These are phyloP conservation scores for Xylariaceae sp. DNA, from an alignment of 2,329 filamentous ascomycete genomes.

Conservation along the genomic window DNA sequence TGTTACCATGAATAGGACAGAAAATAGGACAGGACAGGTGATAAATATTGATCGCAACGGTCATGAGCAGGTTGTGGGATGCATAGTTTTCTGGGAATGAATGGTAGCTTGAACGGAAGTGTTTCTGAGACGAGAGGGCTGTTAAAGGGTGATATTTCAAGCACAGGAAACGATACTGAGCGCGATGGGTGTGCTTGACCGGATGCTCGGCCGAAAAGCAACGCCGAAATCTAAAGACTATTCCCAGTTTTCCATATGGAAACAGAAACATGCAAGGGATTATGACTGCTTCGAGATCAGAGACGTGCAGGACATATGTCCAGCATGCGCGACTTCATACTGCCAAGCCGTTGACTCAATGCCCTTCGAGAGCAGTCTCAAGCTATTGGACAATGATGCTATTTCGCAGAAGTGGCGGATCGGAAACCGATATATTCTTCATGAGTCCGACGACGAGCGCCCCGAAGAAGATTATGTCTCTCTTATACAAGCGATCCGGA, in stretches of 20 bases:
- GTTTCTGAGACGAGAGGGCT: background rate
- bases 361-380: conserved; percentile 26
- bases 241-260: background rate
- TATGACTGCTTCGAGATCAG: conserved; percentile 23
- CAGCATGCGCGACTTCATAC: conserved; percentile 27
- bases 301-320: conserved; percentile 25
- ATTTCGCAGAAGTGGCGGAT: conserved; percentile 26
- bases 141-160: background rate
- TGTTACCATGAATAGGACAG: too few relatives aligned
- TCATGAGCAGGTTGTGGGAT: too few relatives aligned
- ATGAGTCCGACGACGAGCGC: conserved; percentile 21
- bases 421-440: conserved; percentile 25
- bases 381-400: conserved; percentile 25
- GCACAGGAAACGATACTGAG: background rate
- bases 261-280: background rate
- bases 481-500: conserved; percentile 17
- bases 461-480: conserved; percentile 19
- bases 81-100: background rate
- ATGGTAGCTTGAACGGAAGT: background rate
- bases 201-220: conserved; percentile 5
- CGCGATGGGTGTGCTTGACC: too few relatives aligned
- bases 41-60: too few relatives aligned
- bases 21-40: too few relatives aligned
- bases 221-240: background rate
- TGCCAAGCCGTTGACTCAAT: conserved; percentile 25